These are phyloP conservation scores for Dalbergia cochinchinensis DNA, from an alignment of 306 rosid genomes.

Conservation along the genomic window DNA sequence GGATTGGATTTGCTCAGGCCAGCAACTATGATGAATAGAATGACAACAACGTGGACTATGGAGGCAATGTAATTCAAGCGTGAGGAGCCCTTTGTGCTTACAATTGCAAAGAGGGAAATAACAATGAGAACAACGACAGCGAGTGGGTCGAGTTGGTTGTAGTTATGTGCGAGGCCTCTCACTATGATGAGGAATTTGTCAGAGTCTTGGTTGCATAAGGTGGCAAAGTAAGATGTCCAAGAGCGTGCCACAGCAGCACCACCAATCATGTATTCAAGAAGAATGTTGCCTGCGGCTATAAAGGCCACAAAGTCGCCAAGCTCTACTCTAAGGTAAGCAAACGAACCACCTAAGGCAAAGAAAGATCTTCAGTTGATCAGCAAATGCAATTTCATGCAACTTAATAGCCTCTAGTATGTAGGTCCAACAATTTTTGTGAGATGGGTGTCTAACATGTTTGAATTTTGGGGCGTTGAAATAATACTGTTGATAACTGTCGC, in stretches of 20 bases:
- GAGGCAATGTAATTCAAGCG: conserved; percentile 77
- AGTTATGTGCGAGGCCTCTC: conserved; percentile 19
- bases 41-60: conserved; percentile 56
- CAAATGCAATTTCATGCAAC: too few species aligned
- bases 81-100: conserved; percentile 75
- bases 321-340: conserved; percentile 85
- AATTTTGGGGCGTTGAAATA: too few species aligned
- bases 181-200: conserved; percentile 64
- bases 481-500: too few species aligned
- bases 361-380: too few species aligned
- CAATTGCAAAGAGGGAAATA: conserved; percentile 49
- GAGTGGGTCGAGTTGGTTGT: conserved; percentile 65
- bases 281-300: conserved; percentile 83
- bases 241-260: conserved; percentile 84
- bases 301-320: conserved; percentile 83
- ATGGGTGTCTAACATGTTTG: too few species aligned
- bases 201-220: conserved; percentile 68
- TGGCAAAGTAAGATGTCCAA: conserved; percentile 91
- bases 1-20: conserved; percentile 66
- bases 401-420: too few species aligned
- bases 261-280: conserved; percentile 70
- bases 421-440: too few species aligned
- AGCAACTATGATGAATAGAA: conserved; percentile 70
- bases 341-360: conserved; percentile 70
- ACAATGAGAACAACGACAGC: conserved; percentile 52